phyloP scores from a whole-genome alignment of 345 rosid genomes.

The Raphanus raphanistrum region DNA sequence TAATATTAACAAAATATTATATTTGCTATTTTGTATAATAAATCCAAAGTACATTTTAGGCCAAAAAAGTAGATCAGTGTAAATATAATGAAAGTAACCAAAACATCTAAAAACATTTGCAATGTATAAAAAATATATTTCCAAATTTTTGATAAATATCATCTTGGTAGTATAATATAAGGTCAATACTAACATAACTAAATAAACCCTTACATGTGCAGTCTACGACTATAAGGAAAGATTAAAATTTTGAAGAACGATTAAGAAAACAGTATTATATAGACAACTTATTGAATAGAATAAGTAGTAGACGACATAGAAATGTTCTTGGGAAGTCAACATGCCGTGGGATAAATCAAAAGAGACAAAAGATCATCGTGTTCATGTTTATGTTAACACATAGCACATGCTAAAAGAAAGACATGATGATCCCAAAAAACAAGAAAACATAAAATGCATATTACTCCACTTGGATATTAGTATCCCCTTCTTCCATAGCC shows the following conservation, averaged over 20 bases:
- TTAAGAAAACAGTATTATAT: too few species aligned
- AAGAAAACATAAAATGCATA: conserved; percentile 9
- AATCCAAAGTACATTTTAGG: too few species aligned
- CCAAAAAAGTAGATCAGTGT: too few species aligned
- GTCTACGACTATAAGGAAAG: background rate
- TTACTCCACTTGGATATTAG: background rate
- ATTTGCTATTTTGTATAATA: too few species aligned
- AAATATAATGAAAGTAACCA: too few species aligned
- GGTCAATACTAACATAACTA: background rate
- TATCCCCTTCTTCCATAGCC: conserved; percentile 4
- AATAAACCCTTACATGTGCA: background rate
- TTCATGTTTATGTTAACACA: conserved; percentile 16
- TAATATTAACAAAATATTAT: too few species aligned
- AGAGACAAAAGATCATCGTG: conserved; percentile 15
- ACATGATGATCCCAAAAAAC: conserved; percentile 6
- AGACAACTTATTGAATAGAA: background rate
- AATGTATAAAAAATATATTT: too few species aligned
- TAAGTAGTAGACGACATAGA: background rate
- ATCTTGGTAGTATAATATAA: too few species aligned
- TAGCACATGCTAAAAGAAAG: conserved; percentile 7
- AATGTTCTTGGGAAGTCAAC: background rate
- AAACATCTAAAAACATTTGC: too few species aligned
- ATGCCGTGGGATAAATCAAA: conserved; percentile 14
- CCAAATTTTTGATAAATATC: too few species aligned
- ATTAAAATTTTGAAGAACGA: too few species aligned